Evolutionary conservation across 345 rosid genomes (phyloP), one percentile per base, ranked within the genome.

Genomic region (Linum lewisii): DNA sequence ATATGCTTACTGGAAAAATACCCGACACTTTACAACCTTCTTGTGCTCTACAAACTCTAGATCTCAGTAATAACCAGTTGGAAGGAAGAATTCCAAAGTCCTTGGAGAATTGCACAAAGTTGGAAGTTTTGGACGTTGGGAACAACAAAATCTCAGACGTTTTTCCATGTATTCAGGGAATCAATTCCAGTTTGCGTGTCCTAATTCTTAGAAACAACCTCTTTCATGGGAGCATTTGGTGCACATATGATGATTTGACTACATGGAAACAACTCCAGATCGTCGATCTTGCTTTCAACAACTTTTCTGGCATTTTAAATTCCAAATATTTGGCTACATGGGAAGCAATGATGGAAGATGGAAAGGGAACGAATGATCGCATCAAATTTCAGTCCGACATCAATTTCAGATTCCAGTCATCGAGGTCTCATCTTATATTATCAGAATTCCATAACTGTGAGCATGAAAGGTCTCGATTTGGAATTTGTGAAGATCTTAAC

Each of bases 221-320:
- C 20, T 49, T 49, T 11, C 52, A 49, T 15, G 83, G 82, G 0
- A 0, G 0, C 0, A 58, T 78, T n/a, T 38, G 47, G 22, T 78
- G 81, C 53, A n/a, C 15, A 1, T 1, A 26, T 26, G 32, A 20
- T 11, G 29, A 7, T 20, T 1, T 2, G 3, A 21, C 18, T 19
- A 24, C 6, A 4, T 55, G 59, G 59, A 0, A 21, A 55, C 14
- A 10, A 19, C 59, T 55, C 62, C 86, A 78, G 29, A 81, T 77
- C 47, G 51, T 81, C 0, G 79, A 76, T 68, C 11, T 73, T 44
- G 73, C 79, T 34, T 53, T 29, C n/a, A 81, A 78, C 57, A 5
- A 34, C 3, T 82, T 84, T 6, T 56, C 15, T 60, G 82, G 78
- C 34, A 21, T 0, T 0, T 44, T 80, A 22, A 76, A 71, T 1